Percentiles rank a stretch among this genome's conserved stretches.
Evolutionary conservation across 2,329 filamentous ascomycete genomes (phyloP).

Genomic region (Calonectria hongkongensis): DNA sequence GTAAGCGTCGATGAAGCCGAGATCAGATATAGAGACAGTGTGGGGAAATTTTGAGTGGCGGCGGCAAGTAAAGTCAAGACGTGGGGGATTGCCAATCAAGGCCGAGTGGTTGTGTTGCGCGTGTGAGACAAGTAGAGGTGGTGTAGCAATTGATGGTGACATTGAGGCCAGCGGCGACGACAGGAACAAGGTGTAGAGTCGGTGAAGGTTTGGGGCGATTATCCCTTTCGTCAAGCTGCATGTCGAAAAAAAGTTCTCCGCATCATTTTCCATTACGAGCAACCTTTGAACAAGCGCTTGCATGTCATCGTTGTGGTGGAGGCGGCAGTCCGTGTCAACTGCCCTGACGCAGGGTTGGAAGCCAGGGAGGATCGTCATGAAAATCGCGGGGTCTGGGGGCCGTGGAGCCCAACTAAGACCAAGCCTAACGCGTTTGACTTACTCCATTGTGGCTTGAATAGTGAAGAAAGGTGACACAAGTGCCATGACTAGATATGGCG

Average conservation of each 20-base stretch:
- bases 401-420: conserved; percentile 26
- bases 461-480: conserved; percentile 19
- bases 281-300: background rate
- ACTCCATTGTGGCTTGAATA: conserved; percentile 27
- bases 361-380: conserved; percentile 10
- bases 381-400: conserved; percentile 33
- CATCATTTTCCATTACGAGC: background rate
- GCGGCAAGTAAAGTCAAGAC: conserved; percentile 26
- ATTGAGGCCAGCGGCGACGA: conserved; percentile 22
- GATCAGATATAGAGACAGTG: background rate
- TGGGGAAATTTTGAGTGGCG: conserved; percentile 33
- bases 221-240: conserved; percentile 3
- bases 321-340: background rate
- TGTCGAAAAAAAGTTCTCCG: background rate
- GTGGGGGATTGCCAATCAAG: conserved; percentile 34
- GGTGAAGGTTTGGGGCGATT: background rate
- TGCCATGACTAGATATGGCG: conserved; percentile 7
- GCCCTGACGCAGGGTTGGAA: conserved; percentile 5
- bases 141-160: conserved; percentile 17
- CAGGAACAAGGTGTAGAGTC: conserved; percentile 1
- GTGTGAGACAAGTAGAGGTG: conserved; percentile 8
- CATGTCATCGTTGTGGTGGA: conserved; percentile 19
- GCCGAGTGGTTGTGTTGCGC: conserved; percentile 7
- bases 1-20: conserved; percentile 30
- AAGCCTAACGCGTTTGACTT: conserved; percentile 21